These are phyloP conservation scores for Alopecurus myosuroides DNA, from an alignment of 176 grass and related monocot genomes.

Conservation along the genomic window DNA sequence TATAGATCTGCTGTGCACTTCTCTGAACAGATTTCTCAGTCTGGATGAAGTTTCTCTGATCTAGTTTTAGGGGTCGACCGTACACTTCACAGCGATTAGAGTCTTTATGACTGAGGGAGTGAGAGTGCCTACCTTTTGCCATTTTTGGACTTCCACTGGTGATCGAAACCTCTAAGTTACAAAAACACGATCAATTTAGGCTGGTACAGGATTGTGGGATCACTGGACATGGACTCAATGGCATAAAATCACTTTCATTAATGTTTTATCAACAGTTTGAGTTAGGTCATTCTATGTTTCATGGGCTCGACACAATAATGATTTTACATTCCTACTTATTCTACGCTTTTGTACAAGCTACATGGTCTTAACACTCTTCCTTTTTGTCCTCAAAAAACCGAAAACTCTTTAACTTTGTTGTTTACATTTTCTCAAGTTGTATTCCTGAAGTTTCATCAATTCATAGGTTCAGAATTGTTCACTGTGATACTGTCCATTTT, in stretches of 20 bases:
- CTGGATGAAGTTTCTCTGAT: background rate
- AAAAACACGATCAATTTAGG: background rate
- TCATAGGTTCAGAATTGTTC: background rate
- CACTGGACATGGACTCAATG: background rate
- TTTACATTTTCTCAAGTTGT: background rate
- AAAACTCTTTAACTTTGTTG: background rate
- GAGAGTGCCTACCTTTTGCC: background rate
- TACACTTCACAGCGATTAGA: background rate
- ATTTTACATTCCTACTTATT: background rate
- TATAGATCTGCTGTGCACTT: too few species aligned
- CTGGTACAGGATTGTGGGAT: background rate
- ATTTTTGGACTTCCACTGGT: background rate
- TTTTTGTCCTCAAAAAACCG: background rate
- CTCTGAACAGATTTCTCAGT: background rate
- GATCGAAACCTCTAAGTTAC: background rate
- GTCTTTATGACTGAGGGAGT: background rate
- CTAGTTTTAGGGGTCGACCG: background rate
- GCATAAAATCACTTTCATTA: background rate
- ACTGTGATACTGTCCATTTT: background rate
- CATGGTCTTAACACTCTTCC: background rate
- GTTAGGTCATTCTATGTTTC: background rate
- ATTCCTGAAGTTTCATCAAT: background rate
- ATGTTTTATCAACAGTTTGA: background rate
- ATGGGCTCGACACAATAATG: background rate
- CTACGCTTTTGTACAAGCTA: background rate